These are phyloP conservation scores for Diutina sp. DNA, from an alignment of 1,139 yeast genomes.

Conservation along the genomic window DNA sequence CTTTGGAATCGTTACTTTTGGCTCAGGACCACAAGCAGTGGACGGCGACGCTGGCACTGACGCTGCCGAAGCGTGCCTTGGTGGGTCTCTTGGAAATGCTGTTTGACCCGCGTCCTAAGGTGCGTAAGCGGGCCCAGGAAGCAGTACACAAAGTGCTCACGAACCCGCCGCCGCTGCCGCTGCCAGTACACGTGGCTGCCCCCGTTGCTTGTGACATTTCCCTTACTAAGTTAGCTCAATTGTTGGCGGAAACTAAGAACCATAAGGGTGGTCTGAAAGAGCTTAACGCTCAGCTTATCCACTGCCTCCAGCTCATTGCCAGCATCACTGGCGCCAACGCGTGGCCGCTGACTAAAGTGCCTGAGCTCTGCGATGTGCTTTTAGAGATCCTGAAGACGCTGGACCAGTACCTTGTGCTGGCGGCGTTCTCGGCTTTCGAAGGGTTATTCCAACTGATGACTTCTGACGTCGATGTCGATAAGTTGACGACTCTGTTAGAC, in stretches of 20 bases:
- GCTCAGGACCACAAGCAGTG: constrained; percentile 79
- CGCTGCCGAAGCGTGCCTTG: constrained; percentile 44
- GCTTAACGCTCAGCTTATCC: constrained; percentile 48
- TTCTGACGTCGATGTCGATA: constrained; percentile 48
- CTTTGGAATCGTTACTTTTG: constrained; percentile 62
- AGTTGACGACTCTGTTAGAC: constrained; percentile 51
- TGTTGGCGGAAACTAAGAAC: constrained; percentile 20
- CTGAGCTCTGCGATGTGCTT: constrained; percentile 62
- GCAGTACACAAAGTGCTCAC: constrained; percentile 52
- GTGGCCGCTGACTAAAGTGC: constrained; percentile 69
- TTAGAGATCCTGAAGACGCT: constrained; percentile 69
- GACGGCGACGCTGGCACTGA: constrained; percentile 29
- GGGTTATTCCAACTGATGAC: constrained; percentile 70
- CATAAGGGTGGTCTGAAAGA: constrained; percentile 29
- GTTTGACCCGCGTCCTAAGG: constrained; percentile 87
- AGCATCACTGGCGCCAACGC: constrained; percentile 60
- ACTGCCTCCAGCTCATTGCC: constrained; percentile 61
- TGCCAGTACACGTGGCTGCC: constrained; percentile 67
- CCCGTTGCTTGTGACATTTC: constrained; percentile 57
- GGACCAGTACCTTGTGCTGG: constrained; percentile 70
- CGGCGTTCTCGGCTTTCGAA: constrained; percentile 80
- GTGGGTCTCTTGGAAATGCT: constrained; percentile 71
- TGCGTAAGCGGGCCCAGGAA: constrained; percentile 90
- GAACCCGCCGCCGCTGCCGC: constrained; percentile 75
- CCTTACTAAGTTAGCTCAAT: constrained; percentile 36